Conservation (phyloP, 2,329 filamentous ascomycete species). For the Zasmidium angulare region DNA sequence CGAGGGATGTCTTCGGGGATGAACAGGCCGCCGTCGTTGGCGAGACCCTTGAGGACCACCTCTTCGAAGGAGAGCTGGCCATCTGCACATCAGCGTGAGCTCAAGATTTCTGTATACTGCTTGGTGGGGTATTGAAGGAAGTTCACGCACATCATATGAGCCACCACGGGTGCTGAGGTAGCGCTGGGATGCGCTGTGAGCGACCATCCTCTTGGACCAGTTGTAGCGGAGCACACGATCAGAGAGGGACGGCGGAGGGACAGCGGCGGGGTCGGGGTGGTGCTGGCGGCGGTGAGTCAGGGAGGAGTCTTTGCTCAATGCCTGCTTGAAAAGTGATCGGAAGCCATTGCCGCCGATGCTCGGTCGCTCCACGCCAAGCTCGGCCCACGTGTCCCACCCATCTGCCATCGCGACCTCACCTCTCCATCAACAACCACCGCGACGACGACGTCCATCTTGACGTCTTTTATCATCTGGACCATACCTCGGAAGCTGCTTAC, state of each 20-base stretch:
- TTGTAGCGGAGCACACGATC: background rate
- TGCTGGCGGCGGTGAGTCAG: background rate
- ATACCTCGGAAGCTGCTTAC: background rate
- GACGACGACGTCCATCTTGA: background rate
- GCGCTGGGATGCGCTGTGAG: conserved; percentile 56
- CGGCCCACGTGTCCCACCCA: background rate
- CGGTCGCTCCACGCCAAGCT: background rate
- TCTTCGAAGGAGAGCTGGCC: conserved; percentile 81
- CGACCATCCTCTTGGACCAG: conserved; percentile 14
- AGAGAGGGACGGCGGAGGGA: background rate
- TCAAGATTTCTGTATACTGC: conserved; percentile 16
- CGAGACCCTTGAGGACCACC: conserved; percentile 85
- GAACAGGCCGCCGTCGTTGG: conserved; percentile 83
- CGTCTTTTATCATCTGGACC: background rate
- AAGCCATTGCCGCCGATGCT: background rate
- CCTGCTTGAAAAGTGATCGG: background rate
- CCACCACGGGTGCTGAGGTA: conserved; percentile 65
- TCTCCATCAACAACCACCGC: background rate
- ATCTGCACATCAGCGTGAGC: conserved; percentile 33
- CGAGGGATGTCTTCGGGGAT: conserved; percentile 79
- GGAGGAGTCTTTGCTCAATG: background rate
- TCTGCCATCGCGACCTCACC: background rate
- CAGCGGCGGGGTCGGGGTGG: background rate
- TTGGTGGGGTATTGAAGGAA: conserved; percentile 6
- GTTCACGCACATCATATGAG: conserved; percentile 57